A percentile compares a stretch with the other conserved stretches of the same genome.
These are phyloP conservation scores for Aspergillus eucalypticola DNA, from an alignment of 2,329 filamentous ascomycete species.

Conservation along the genomic window DNA sequence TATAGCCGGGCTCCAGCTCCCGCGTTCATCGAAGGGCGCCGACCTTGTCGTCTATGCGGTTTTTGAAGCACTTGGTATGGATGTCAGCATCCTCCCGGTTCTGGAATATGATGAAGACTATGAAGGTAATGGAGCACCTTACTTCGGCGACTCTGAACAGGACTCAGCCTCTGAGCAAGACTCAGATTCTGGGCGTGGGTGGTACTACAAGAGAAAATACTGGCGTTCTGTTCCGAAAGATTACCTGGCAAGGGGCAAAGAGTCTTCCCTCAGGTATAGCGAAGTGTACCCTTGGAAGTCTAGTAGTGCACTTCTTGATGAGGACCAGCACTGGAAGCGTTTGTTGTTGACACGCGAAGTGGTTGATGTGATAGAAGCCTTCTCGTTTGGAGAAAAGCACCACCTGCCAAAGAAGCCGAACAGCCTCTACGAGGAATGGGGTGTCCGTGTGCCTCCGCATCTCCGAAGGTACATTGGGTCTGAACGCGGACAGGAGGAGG, in stretches of 20 bases:
- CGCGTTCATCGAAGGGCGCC: slow-evolving; percentile 47
- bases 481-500: background rate
- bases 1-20: slow-evolving; percentile 26
- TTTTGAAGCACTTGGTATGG: slow-evolving; percentile 36
- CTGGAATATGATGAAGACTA: background rate
- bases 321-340: background rate
- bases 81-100: slow-evolving; percentile 32
- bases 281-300: background rate
- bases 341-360: background rate
- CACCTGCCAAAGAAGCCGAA: background rate
- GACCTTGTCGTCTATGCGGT: slow-evolving; percentile 48
- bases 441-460: background rate
- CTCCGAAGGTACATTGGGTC: background rate
- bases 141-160: no score
- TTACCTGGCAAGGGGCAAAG: background rate
- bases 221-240: background rate
- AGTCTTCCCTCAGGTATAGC: background rate
- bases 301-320: background rate
- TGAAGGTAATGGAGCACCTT: background rate
- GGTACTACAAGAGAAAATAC: no score
- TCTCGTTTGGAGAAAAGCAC: background rate
- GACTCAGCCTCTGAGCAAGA: no score
- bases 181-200: no score
- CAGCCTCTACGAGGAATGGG: background rate
- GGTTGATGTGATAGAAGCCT: fast-evolving